Conservation (phyloP, 805 yeast genomes). For the Ogataea pini region DNA sequence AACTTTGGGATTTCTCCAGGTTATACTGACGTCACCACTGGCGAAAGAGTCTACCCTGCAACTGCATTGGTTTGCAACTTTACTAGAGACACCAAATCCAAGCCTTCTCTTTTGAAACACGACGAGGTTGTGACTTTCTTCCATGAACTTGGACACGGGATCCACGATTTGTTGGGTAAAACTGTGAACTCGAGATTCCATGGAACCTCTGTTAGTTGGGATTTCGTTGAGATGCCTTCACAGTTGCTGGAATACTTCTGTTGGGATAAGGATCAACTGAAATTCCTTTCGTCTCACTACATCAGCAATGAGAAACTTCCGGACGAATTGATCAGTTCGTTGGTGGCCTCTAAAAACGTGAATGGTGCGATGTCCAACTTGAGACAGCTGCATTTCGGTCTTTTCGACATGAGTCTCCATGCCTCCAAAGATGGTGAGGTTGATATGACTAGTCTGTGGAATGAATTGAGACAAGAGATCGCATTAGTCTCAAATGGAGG, state of each 20-base stretch:
- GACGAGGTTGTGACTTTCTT: slow-evolving; percentile 79
- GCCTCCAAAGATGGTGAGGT: slow-evolving; percentile 45
- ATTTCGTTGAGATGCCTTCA: slow-evolving; percentile 90
- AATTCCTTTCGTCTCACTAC: slow-evolving; percentile 65
- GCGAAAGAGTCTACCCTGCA: slow-evolving; percentile 59
- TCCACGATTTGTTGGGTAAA: slow-evolving; percentile 71
- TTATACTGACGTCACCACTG: slow-evolving; percentile 46
- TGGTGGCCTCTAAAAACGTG: slow-evolving; percentile 68
- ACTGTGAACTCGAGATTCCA: slow-evolving; percentile 67
- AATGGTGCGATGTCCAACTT: slow-evolving; percentile 71
- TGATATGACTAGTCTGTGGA: slow-evolving; percentile 63
- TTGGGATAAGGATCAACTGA: slow-evolving; percentile 68
- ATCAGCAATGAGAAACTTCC: slow-evolving; percentile 53
- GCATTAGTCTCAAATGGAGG: slow-evolving; percentile 59
- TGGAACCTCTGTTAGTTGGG: slow-evolving; percentile 79
- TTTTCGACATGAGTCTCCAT: slow-evolving; percentile 76
- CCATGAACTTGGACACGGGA: slow-evolving; percentile 90
- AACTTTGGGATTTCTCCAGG: slow-evolving; percentile 71
- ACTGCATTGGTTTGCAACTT: slow-evolving; percentile 85
- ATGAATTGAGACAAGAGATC: slow-evolving; percentile 61
- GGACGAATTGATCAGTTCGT: slow-evolving; percentile 55
- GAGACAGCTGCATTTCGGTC: slow-evolving; percentile 77
- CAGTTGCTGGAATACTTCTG: slow-evolving; percentile 90
- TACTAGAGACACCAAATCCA: slow-evolving; percentile 67
- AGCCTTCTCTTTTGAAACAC: slow-evolving; percentile 77